A percentile compares a stretch with the other conserved stretches of the same genome.
Conservation (phyloP, 805 yeast species). For the Torulaspora delbrueckii region DNA sequence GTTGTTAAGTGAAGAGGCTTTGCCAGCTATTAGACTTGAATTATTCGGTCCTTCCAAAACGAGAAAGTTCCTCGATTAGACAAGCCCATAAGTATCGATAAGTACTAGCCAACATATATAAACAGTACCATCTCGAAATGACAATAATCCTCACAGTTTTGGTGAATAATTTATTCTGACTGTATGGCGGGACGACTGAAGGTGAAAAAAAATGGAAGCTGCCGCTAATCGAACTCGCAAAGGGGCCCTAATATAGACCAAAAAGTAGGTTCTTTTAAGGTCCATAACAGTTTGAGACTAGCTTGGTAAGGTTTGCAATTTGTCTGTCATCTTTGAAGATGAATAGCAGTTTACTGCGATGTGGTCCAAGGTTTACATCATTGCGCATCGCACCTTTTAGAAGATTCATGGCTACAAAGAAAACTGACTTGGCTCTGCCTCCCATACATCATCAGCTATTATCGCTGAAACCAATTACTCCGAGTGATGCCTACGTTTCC, state of each 20-base stretch:
- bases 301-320: background rate
- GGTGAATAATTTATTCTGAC: too few species aligned
- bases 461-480: slow-evolving; percentile 37
- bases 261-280: background rate
- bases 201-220: background rate
- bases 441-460: slow-evolving; percentile 16
- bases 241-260: background rate
- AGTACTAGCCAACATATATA: slow-evolving; percentile 1
- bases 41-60: slow-evolving; percentile 79
- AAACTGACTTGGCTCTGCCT: slow-evolving; percentile 6
- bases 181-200: background rate
- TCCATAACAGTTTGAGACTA: background rate
- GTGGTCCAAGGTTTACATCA: slow-evolving; percentile 1
- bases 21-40: slow-evolving; percentile 89
- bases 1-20: slow-evolving; percentile 72
- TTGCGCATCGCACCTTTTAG: background rate
- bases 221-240: background rate
- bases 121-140: background rate
- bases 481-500: slow-evolving; percentile 48
- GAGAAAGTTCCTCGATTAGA: slow-evolving; percentile 85
- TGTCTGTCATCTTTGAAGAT: background rate
- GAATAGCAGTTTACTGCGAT: slow-evolving; percentile 8
- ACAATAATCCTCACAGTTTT: background rate
- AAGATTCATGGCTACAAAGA: slow-evolving; percentile 5
- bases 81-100: background rate